Evolutionary conservation across 257 asterid species (phyloP).

Genomic region (Salvia miltiorrhiza): DNA sequence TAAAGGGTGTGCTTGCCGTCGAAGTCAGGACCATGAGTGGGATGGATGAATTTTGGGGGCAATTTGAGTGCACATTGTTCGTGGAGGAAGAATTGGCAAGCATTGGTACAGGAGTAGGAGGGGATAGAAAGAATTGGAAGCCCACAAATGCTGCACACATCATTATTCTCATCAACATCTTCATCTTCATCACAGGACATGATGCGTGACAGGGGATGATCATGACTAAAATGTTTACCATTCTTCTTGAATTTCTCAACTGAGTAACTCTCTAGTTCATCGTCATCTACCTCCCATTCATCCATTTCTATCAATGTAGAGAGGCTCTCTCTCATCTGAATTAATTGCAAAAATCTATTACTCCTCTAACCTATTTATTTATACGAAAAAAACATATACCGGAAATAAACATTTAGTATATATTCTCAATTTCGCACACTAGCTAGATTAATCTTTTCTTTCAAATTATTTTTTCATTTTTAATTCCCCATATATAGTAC

Average conservation of each 20-base stretch:
- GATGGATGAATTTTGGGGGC: neutral
- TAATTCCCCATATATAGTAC: too few relatives aligned
- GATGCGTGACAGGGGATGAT: slow-evolving; percentile 1
- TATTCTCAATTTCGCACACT: too few relatives aligned
- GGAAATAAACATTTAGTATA: too few relatives aligned
- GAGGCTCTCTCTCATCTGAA: too few relatives aligned
- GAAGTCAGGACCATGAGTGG: neutral
- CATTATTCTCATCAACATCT: neutral
- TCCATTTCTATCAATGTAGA: neutral
- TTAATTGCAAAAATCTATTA: too few relatives aligned
- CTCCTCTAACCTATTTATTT: too few relatives aligned
- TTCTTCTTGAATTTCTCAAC: neutral
- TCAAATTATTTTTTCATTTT: too few relatives aligned
- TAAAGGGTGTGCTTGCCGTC: neutral
- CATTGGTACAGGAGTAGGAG: neutral
- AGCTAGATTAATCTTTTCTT: too few relatives aligned
- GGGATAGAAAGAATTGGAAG: neutral
- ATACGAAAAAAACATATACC: too few relatives aligned
- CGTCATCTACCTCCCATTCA: neutral
- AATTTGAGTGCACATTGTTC: neutral
- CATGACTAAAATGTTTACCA: neutral
- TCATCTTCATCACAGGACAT: neutral
- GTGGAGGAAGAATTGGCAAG: neutral
- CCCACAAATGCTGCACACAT: neutral
- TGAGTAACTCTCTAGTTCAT: neutral